These are phyloP conservation scores for Glonium stellatum DNA, from an alignment of 495 filamentous ascomycete species.

Conservation along the genomic window DNA sequence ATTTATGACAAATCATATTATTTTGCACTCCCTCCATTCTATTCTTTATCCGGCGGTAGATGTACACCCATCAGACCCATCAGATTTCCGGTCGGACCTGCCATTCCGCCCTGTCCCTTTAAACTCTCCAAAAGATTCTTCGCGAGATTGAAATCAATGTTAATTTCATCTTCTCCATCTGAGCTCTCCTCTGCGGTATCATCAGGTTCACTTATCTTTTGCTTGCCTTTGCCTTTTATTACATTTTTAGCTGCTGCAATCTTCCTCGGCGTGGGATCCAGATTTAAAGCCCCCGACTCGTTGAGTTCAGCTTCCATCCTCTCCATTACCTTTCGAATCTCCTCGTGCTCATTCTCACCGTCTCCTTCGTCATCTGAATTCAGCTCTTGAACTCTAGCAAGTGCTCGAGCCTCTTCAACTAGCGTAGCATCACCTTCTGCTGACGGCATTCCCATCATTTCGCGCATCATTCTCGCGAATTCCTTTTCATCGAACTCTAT, in stretches of 20 bases:
- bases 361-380: constrained; percentile 15
- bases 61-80: constrained; percentile 76
- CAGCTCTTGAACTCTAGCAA: constrained; percentile 1
- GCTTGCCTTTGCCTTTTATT: constrained; percentile 29
- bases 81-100: constrained; percentile 80
- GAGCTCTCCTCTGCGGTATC: constrained; percentile 30
- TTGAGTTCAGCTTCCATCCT: constrained; percentile 79
- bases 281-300: constrained; percentile 63
- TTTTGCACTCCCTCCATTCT: constrained; percentile 8
- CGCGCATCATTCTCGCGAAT: constrained; percentile 80
- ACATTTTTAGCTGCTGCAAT: constrained; percentile 4
- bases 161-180: constrained; percentile 40
- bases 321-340: constrained; percentile 63
- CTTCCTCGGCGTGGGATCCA: constrained; percentile 40
- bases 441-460: constrained; percentile 82
- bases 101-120: constrained; percentile 74
- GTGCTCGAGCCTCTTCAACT: constrained; percentile 31
- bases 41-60: constrained; percentile 69
- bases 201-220: constrained; percentile 10
- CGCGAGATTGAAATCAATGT: constrained; percentile 79
- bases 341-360: constrained; percentile 57
- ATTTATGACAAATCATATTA: no score
- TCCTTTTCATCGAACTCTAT: constrained; percentile 76
- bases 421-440: constrained; percentile 12
- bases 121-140: constrained; percentile 90